These are phyloP conservation scores for Penicillium silybi DNA, from an alignment of 495 filamentous ascomycete genomes.

Conservation along the genomic window DNA sequence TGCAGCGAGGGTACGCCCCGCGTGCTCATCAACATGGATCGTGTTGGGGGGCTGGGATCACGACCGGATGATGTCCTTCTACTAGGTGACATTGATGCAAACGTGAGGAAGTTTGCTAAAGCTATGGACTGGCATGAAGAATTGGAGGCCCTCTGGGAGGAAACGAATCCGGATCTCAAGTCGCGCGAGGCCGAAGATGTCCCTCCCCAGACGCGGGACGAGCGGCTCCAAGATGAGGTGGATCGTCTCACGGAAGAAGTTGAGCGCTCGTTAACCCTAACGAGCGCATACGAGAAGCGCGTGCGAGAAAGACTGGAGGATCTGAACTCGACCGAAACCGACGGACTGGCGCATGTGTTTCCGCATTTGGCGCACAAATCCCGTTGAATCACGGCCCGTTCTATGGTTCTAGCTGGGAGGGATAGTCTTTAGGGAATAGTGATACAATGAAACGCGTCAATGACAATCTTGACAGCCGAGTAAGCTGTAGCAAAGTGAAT, in stretches of 20 bases:
- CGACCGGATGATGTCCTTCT: slow-evolving; percentile 72
- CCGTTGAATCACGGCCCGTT: slow-evolving; percentile 7
- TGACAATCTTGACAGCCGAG: neutral
- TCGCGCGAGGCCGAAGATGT: slow-evolving; percentile 30
- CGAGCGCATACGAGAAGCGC: slow-evolving; percentile 41
- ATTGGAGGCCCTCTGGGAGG: slow-evolving; percentile 65
- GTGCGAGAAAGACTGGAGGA: slow-evolving; percentile 36
- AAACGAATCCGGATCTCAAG: slow-evolving; percentile 44
- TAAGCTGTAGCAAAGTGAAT: neutral
- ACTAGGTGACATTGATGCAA: slow-evolving; percentile 74
- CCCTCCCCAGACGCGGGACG: slow-evolving; percentile 44
- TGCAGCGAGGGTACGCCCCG: slow-evolving; percentile 62
- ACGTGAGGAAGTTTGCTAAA: slow-evolving; percentile 76
- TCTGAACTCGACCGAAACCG: neutral
- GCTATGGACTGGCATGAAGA: slow-evolving; percentile 85
- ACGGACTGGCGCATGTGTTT: slow-evolving; percentile 41
- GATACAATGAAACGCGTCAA: neutral
- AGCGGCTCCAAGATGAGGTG: slow-evolving; percentile 52
- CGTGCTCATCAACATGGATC: slow-evolving; percentile 82
- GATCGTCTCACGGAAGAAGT: slow-evolving; percentile 51
- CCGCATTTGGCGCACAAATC: slow-evolving; percentile 35
- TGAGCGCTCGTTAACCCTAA: slow-evolving; percentile 46
- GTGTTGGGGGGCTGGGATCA: slow-evolving; percentile 75
- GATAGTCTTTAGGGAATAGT: neutral
- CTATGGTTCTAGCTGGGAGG: neutral